These are phyloP conservation scores for Ogataea methylovora DNA, from an alignment of 805 yeast species.

Conservation along the genomic window DNA sequence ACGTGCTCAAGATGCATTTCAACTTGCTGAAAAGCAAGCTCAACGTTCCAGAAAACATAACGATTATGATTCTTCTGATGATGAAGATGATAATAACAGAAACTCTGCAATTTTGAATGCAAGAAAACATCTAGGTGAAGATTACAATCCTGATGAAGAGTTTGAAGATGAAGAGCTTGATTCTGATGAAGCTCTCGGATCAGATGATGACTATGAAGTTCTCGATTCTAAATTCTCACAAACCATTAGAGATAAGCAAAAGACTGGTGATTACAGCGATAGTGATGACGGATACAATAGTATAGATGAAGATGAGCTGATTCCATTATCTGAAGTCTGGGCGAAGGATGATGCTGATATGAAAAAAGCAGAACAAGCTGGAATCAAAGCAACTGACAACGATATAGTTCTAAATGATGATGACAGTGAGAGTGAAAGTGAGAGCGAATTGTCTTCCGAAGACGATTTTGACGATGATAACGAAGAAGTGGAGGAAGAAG, in stretches of 20 bases:
- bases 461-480: slow-evolving; percentile 17
- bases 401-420: slow-evolving; percentile 22
- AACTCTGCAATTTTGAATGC: slow-evolving; percentile 25
- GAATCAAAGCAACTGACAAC: slow-evolving; percentile 14
- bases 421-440: slow-evolving; percentile 17
- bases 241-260: slow-evolving; percentile 51
- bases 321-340: slow-evolving; percentile 84
- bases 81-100: slow-evolving; percentile 6
- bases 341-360: slow-evolving; percentile 61
- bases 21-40: slow-evolving; percentile 18
- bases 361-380: slow-evolving; percentile 15
- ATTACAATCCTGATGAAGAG: slow-evolving; percentile 18
- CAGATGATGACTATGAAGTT: slow-evolving; percentile 63
- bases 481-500: slow-evolving; percentile 18
- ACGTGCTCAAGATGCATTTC: slow-evolving; percentile 19
- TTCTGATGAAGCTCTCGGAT: slow-evolving; percentile 85
- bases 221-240: slow-evolving; percentile 63
- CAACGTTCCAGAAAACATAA: slow-evolving; percentile 2
- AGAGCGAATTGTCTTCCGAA: no score
- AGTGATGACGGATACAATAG: slow-evolving; percentile 52
- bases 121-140: slow-evolving; percentile 21
- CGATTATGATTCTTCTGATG: slow-evolving; percentile 6
- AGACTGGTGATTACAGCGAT: slow-evolving; percentile 2
- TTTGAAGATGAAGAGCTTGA: slow-evolving; percentile 32
- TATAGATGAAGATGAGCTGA: slow-evolving; percentile 67